Evolutionary conservation across 305 asterid genomes (phyloP), one percentile per base, ranked within the genome.

Genomic region (Rubia balearica): DNA sequence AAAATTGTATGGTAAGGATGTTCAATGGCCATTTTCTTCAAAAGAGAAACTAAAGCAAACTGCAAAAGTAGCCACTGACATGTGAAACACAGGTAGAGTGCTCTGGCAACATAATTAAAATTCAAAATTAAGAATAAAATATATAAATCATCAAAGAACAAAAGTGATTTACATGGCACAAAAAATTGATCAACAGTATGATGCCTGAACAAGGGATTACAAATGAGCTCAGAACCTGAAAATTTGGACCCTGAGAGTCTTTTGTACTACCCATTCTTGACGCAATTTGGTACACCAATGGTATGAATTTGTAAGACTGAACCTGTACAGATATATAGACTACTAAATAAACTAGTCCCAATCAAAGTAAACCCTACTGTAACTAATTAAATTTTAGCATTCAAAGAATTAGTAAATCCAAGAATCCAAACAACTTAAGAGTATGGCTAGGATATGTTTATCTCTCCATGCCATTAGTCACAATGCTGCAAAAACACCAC

Each of bases 1-100:
- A 89, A 94, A 74, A 89, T 85, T 61, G 98, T 85, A 83, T 94
- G 98, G 82, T 93, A 91, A 36, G 98, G 98, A 86, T 93, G 98
- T 72, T 91, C 98, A 71, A 84, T 79, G 68, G 98, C 85, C 92
- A 93, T 88, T 83, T 83, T 91, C 91, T 88, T 91, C 83, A 93
- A 82, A 73, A 94, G 96, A 74, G 95, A 89, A 80, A 87, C 87
- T 90, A 94, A 85, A 65, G 96, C 96, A 82, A 80, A 85, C 98
- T 94, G 89, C 85, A 83, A 71, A 72, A 70, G 19, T 69, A 59
- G 76, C 72, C 71, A 73, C 64, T 67, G 65, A 79, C 72, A 68
- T 68, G 68, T 49, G 61, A 49, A 65, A 60, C 59, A 68, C 55
- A 59, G 61, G 12, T 36, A 42, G 22, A 69, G 43, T 36, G 61